phyloP scores from a whole-genome alignment of 2,329 filamentous ascomycete species.

The Macrophomina pseudophaseolina region DNA sequence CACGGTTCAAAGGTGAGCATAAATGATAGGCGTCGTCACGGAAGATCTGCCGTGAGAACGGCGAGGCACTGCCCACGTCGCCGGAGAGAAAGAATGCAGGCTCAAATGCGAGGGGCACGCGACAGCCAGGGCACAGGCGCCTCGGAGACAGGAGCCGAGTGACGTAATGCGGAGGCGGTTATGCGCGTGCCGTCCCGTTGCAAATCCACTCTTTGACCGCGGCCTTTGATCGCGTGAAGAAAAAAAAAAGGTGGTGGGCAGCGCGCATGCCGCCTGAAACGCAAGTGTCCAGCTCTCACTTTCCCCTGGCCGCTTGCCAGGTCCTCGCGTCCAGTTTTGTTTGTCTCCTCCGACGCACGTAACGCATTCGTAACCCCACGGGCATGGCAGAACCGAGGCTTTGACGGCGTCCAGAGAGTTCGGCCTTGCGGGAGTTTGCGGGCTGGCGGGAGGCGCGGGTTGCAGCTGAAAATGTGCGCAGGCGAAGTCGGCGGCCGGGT shows the following conservation, averaged over 20 bases:
- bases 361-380: not conserved
- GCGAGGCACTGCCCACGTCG: no score
- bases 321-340: not conserved
- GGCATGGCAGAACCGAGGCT: not conserved
- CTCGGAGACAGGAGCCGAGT: not conserved
- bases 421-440: not conserved
- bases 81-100: not conserved
- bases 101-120: not conserved
- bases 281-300: not conserved
- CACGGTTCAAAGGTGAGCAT: no score
- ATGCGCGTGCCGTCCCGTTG: constrained; percentile 10
- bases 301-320: not conserved
- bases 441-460: not conserved
- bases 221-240: not conserved
- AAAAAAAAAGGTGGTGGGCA: not conserved
- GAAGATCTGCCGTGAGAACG: no score
- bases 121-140: not conserved
- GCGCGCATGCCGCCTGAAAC: not conserved
- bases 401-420: no score
- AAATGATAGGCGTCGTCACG: no score
- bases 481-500: not conserved
- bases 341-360: not conserved
- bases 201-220: not conserved
- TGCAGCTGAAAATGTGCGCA: not conserved
- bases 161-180: constrained; percentile 20